Conservation (phyloP, 148 eudicot genomes). For the Bassia scoparia region DNA sequence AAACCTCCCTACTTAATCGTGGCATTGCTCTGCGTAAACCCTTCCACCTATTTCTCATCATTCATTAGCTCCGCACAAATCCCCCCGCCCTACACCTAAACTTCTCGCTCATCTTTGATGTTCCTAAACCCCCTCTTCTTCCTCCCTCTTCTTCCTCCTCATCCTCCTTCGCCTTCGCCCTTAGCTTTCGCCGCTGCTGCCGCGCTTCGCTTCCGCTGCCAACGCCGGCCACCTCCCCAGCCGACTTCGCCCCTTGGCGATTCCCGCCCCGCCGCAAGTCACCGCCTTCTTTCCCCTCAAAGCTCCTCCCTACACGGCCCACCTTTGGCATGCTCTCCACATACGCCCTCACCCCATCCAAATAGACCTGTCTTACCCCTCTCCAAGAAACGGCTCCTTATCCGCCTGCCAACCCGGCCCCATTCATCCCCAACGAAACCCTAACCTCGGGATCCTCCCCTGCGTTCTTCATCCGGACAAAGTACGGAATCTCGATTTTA, state of each 20-base stretch:
- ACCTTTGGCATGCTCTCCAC: constrained; percentile 74
- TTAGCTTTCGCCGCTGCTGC: constrained; percentile 25
- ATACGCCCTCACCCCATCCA: constrained; percentile 60
- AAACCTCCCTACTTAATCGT: constrained; percentile 80
- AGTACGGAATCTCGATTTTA: constrained; percentile 64
- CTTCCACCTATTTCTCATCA: constrained; percentile 99
- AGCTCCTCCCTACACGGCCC: constrained; percentile 82
- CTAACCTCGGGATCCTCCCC: constrained; percentile 69
- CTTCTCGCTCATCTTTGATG: constrained; percentile 73
- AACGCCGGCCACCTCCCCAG: constrained; percentile 13
- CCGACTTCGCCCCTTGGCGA: too few species aligned
- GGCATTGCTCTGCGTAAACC: constrained; percentile 97
- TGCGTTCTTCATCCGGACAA: constrained; percentile 79
- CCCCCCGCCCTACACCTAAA: constrained; percentile 69
- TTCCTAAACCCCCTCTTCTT: constrained; percentile 75
- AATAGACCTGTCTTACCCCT: constrained; percentile 54
- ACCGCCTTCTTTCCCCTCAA: constrained; percentile 61
- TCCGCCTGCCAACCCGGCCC: constrained; percentile 46
- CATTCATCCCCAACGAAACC: constrained; percentile 51
- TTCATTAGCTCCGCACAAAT: constrained; percentile 87
- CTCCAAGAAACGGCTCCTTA: constrained; percentile 60
- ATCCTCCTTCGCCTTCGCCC: constrained; percentile 29
- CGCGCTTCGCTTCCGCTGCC: constrained; percentile 29
- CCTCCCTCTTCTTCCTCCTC: constrained; percentile 38
- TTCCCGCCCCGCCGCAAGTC: too few species aligned